These are phyloP conservation scores for Carex kokanica DNA, from an alignment of 176 grass and related monocot species.

Conservation along the genomic window DNA sequence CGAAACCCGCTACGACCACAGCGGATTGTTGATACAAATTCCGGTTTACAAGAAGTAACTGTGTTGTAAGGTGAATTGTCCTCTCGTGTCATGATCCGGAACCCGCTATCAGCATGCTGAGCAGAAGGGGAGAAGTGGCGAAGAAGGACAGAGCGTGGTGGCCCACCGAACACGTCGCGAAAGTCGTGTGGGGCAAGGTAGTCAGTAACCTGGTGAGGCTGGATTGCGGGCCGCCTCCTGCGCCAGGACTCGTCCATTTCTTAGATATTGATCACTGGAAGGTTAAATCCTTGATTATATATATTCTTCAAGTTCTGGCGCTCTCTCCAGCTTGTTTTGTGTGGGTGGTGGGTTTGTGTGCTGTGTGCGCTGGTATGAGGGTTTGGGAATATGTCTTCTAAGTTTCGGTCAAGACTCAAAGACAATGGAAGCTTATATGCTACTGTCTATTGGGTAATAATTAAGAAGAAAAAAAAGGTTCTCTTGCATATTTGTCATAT, in stretches of 20 bases:
- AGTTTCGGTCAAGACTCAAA: background rate
- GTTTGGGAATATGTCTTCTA: background rate
- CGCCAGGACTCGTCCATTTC: slow-evolving; percentile 80
- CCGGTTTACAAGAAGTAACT: background rate
- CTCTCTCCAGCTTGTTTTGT: background rate
- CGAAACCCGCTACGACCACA: background rate
- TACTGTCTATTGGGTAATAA: background rate
- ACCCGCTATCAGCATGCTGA: background rate
- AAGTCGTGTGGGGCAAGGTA: slow-evolving; percentile 57
- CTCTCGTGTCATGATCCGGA: slow-evolving; percentile 12
- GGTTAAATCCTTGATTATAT: background rate
- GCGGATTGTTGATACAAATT: background rate
- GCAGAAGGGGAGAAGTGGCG: slow-evolving; percentile 49
- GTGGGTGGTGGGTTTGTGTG: slow-evolving; percentile 19
- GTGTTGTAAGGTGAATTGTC: background rate
- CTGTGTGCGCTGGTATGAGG: background rate
- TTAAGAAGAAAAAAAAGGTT: background rate
- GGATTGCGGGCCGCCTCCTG: slow-evolving; percentile 51
- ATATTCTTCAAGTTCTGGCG: background rate
- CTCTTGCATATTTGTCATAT: background rate
- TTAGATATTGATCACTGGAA: background rate
- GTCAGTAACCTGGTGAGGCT: slow-evolving; percentile 28
- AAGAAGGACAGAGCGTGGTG: slow-evolving; percentile 73
- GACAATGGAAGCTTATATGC: slow-evolving; percentile 5
- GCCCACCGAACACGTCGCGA: slow-evolving; percentile 82